Base-by-base conservation (phyloP, 768 basidiomycete species). In the Xerocomellus intermedius region DNA sequence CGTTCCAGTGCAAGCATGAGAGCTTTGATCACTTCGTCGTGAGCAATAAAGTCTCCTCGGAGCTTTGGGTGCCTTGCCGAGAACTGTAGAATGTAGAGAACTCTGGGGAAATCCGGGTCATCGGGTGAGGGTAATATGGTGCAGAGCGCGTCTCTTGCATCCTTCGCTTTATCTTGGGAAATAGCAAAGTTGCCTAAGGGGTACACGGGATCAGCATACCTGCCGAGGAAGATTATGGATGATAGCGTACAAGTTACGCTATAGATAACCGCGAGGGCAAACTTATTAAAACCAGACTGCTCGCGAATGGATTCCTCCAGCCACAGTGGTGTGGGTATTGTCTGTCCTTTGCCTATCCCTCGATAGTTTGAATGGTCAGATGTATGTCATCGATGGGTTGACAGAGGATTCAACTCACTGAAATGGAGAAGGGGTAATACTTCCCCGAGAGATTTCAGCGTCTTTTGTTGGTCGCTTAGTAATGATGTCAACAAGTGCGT, bases 361-460 rank as follows among this genome's bases (percentile, higher is more conserved):
- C 0, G 13, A 55, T 22, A 13, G 5, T 36, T 33, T 14, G 33
- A 21, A 35, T 2, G 6, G 9, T 44, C 2, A 32, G 22, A 19
- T 38, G 6, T 17, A 14, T 2, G 38, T 14, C 19, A 13, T 17
- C 4, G 42, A 37, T 6, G 2, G 7, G 9, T n/a, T 2, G 26
- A 50, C 2, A 10, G 8, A 49, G 5, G 30, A 21, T 16, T 3
- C 4, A 26, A 19, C 60, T 19, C 26, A 59, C 60, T 13, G 16
- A 10, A 48, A 22, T n/a, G 2, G 12, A 61, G 42, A 39, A 59
- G 41, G 35, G 44, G 44, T 12, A 61, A n/a, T 19, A 61, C 41
- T 9, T 42, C 45, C 10, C 47, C 44, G 3, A 59, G 47, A 9
- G 36, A 59, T 8, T 21, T 6, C 2, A 46, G 24, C 4, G 45